phyloP scores from a whole-genome alignment of 257 asterid genomes.

The Solanum lycopersicoides region DNA sequence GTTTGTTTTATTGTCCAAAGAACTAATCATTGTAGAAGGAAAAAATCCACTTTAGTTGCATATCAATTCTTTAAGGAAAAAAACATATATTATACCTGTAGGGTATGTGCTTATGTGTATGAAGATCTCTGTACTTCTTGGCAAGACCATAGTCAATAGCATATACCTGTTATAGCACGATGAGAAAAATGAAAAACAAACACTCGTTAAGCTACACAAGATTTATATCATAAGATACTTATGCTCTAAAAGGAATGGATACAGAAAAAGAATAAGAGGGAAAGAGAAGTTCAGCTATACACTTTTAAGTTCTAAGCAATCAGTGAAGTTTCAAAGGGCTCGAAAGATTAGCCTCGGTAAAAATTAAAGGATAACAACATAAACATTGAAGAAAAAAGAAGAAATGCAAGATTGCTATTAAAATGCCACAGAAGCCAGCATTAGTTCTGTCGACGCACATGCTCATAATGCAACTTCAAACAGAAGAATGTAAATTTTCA shows the following conservation, averaged over 20 bases:
- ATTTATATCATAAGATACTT: background rate
- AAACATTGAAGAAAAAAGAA: background rate
- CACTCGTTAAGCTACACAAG: background rate
- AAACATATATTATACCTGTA: background rate
- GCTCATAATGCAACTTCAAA: background rate
- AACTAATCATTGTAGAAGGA: background rate
- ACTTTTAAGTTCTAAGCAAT: background rate
- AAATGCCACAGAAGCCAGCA: background rate
- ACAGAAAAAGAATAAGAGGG: background rate
- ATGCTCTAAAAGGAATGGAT: background rate
- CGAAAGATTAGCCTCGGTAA: background rate
- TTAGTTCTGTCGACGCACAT: background rate
- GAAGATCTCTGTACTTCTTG: background rate
- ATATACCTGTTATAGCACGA: background rate
- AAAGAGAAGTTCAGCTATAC: background rate
- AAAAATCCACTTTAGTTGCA: background rate
- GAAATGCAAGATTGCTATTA: background rate
- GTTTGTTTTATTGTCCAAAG: background rate
- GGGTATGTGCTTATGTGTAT: background rate
- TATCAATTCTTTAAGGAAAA: background rate
- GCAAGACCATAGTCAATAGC: background rate
- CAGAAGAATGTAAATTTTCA: background rate
- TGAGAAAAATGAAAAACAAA: background rate
- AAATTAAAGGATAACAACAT: background rate
- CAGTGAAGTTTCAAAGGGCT: background rate